A percentile compares a stretch with the other conserved stretches of the same genome.
Conservation (phyloP, 257 asterid genomes). For the Leonotis leonurus region DNA sequence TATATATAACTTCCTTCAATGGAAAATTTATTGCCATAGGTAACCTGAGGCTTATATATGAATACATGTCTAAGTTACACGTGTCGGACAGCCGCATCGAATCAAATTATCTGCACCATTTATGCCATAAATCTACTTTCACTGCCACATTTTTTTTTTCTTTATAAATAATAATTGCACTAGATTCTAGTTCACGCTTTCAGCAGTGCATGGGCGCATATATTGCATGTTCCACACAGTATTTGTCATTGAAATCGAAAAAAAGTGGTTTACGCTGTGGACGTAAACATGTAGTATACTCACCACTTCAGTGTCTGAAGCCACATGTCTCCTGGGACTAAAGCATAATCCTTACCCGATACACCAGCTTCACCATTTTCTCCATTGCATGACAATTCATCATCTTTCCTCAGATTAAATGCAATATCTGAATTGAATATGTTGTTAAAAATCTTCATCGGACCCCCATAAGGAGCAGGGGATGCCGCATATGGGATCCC, state of each 20-base stretch:
- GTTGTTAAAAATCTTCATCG: constrained; percentile 79
- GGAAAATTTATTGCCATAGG: neutral
- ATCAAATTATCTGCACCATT: constrained; percentile 2
- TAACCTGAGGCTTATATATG: neutral
- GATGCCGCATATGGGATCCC: constrained; percentile 67
- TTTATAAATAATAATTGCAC: no score
- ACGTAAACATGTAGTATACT: constrained; percentile 7
- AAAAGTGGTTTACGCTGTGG: constrained; percentile 5
- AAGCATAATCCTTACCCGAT: constrained; percentile 78
- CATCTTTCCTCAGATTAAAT: constrained; percentile 71
- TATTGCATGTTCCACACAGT: constrained; percentile 11
- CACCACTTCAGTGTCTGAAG: constrained; percentile 83
- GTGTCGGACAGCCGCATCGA: constrained; percentile 6
- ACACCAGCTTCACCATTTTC: constrained; percentile 62
- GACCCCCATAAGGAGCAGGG: constrained; percentile 65
- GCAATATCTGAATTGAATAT: constrained; percentile 73
- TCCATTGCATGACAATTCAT: constrained; percentile 34
- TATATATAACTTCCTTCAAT: neutral
- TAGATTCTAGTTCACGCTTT: neutral
- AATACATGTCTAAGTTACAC: neutral
- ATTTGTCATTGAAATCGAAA: constrained; percentile 6
- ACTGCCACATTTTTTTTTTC: neutral
- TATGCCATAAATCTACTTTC: constrained; percentile 3
- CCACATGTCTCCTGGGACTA: constrained; percentile 82
- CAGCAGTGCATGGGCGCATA: constrained; percentile 11